These are phyloP conservation scores for Amaranthus palmeri DNA, from an alignment of 148 eudicot genomes.

Conservation along the genomic window DNA sequence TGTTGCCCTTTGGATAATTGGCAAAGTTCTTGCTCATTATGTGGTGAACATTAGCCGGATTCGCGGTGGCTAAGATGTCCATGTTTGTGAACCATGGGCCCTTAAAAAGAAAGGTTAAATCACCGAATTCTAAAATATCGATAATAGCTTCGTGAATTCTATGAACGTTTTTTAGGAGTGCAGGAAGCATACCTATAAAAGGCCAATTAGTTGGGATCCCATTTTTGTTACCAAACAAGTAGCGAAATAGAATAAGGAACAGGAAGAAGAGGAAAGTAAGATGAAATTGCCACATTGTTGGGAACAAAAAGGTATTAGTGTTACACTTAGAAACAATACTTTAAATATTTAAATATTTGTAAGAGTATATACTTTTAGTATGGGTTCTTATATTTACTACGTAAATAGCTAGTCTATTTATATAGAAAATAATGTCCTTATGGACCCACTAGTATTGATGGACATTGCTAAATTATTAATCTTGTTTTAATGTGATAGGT, in stretches of 20 bases:
- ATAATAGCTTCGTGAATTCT: constrained; percentile 29
- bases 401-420: too few species aligned
- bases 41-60: constrained; percentile 42
- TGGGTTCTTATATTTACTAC: too few species aligned
- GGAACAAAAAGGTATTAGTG: too few species aligned
- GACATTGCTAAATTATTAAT: too few species aligned
- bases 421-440: too few species aligned
- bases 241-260: constrained; percentile 12
- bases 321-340: too few species aligned
- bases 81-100: constrained; percentile 54
- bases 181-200: constrained; percentile 41
- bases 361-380: too few species aligned
- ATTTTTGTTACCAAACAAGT: constrained; percentile 9
- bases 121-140: neutral
- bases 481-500: too few species aligned
- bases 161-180: constrained; percentile 22
- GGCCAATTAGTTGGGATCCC: constrained; percentile 26
- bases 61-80: constrained; percentile 34
- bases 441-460: too few species aligned
- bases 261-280: constrained; percentile 4
- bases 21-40: constrained; percentile 41
- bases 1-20: constrained; percentile 47
- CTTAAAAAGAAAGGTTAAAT: constrained; percentile 26
- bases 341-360: too few species aligned
- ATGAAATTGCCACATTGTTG: neutral